Conservation (phyloP, 176 grass and related monocot species). For the Canna indica region DNA sequence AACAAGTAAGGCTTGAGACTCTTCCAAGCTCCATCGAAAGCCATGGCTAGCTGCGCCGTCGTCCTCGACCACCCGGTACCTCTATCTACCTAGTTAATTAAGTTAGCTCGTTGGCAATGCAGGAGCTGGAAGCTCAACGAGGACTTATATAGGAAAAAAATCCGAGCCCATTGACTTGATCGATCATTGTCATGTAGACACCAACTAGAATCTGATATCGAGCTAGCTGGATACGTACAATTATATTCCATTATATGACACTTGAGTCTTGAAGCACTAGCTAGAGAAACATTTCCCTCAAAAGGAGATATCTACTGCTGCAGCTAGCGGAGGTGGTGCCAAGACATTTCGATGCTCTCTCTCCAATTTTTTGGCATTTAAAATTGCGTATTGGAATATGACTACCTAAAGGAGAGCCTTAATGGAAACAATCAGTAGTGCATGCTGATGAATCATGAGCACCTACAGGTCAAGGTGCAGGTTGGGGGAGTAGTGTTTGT, state of each 20-base stretch:
- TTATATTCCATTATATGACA: too few relatives aligned
- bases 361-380: background rate
- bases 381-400: slow-evolving; percentile 11
- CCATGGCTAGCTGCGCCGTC: background rate
- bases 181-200: too few relatives aligned
- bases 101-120: background rate
- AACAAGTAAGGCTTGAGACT: slow-evolving; percentile 72
- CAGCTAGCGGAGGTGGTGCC: background rate
- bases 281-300: background rate
- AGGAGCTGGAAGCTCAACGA: background rate
- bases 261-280: background rate
- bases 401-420: slow-evolving; percentile 1
- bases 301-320: background rate
- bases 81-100: too few relatives aligned
- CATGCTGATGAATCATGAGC: slow-evolving; percentile 1
- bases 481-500: background rate
- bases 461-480: background rate
- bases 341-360: background rate
- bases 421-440: slow-evolving; percentile 14
- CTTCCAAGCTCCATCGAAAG: background rate
- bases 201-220: too few relatives aligned
- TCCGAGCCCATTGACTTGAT: too few relatives aligned
- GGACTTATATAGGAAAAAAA: background rate
- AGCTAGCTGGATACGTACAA: too few relatives aligned
- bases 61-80: too few relatives aligned